Conservation (phyloP, 495 filamentous ascomycete species). For the Penicillium canariense region DNA sequence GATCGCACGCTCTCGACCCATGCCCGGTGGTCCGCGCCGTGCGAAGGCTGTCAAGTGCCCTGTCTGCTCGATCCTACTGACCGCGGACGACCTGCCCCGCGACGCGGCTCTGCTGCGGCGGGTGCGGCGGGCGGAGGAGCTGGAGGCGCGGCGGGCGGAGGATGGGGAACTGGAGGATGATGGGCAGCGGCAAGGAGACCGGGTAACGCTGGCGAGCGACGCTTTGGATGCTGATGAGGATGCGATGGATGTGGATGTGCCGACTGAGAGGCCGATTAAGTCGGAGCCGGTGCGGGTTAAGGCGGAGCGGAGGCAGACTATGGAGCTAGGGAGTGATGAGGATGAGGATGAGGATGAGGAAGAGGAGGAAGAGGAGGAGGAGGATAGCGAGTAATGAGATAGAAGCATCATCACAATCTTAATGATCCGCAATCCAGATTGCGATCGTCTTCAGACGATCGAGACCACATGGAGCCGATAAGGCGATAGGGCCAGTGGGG, state of each 20-base stretch:
- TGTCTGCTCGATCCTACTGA: constrained; percentile 43
- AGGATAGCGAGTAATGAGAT: neutral
- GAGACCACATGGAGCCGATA: too few relatives aligned
- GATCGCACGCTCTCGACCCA: constrained; percentile 40
- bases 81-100: constrained; percentile 38
- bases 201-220: constrained; percentile 24
- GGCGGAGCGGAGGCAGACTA: neutral
- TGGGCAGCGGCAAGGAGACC: constrained; percentile 1
- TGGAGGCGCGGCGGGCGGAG: constrained; percentile 35
- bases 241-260: constrained; percentile 26
- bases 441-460: too few relatives aligned
- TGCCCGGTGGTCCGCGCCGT: constrained; percentile 22
- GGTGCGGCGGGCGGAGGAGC: constrained; percentile 37
- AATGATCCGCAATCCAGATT: too few relatives aligned
- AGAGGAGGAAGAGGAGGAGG: neutral
- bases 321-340: constrained; percentile 5
- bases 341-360: constrained; percentile 6
- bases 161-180: constrained; percentile 31
- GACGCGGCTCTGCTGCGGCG: constrained; percentile 45
- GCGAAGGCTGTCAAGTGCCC: constrained; percentile 44
- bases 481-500: neutral
- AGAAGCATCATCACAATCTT: neutral
- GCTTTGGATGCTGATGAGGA: constrained; percentile 13
- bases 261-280: constrained; percentile 8
- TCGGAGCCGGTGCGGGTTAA: constrained; percentile 9